Evolutionary conservation across 2,329 filamentous ascomycete species (phyloP), one percentile per base, ranked within the genome.

Genomic region (Mycogone perniciosa): DNA sequence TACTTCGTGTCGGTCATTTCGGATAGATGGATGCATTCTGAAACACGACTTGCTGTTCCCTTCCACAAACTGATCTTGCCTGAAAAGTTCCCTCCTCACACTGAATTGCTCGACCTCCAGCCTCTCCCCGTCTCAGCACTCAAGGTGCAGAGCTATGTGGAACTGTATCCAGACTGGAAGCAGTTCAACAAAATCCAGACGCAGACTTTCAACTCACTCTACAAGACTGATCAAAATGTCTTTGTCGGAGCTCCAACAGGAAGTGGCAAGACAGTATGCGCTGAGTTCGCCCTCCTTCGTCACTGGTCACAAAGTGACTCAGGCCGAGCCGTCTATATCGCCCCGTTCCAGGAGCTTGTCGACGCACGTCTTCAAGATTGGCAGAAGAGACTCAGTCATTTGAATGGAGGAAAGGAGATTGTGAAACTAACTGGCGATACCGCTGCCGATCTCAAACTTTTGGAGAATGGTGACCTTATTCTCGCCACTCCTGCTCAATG

Each of bases 181-280:
- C 83, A 88, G 56, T 99, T 99, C 76, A 99, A 99, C 74, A 93
- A 93, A 67, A 88, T 99, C 9, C 95, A 99, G 69, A 96, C 93
- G 0, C 93, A 99, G 66, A 89, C 89, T 0, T 99, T 97, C 76
- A 96, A 96, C 64, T 90, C 91, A 1, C 74, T 99, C 0, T 97
- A 89, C 66, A 85, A 87, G 44, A 87, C 88, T 0, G 88, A 97
- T 64, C 89, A 97, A 60, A 97, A 95, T 62, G 90, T 96, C 26
- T 89, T 99, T 56, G 74, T 99, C 56, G 91, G 89, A 42, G 86
- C 92, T n/a, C 86, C 93, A 1, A 91, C 91, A 7, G 92, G 93
- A 40, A 96, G 89, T 64, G 93, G 93, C 53, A 99, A 99, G 77
- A 97, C 93, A 1, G 84, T 96, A 2, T 97, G 93, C 64, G 93